Evolutionary conservation across 148 eudicot species (phyloP).

Genomic region (Amaranthus palmeri): DNA sequence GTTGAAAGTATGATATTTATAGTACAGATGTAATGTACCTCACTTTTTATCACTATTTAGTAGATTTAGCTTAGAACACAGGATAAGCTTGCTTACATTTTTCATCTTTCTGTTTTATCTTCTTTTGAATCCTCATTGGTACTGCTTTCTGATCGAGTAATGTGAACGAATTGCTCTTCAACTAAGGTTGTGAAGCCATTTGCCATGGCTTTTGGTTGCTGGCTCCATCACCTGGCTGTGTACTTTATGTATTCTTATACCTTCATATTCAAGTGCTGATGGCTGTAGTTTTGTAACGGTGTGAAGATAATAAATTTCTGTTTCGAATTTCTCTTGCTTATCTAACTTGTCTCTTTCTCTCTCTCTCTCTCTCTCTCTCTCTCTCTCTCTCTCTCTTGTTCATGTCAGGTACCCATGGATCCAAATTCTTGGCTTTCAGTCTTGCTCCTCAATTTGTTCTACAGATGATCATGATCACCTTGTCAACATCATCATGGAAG

Average conservation of each 20-base stretch:
- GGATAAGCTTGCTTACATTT: background rate
- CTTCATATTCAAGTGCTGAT: background rate
- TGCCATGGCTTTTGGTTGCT: too few species aligned
- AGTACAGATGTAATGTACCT: too few species aligned
- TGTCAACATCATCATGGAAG: conserved; percentile 38
- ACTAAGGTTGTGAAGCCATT: conserved; percentile 6
- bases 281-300: background rate
- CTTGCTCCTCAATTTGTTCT: conserved; percentile 34
- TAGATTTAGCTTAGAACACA: too few species aligned
- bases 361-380: background rate
- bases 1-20: too few species aligned
- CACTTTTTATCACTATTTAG: too few species aligned
- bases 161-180: background rate
- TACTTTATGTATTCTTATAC: background rate
- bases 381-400: background rate
- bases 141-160: background rate
- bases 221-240: background rate
- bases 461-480: conserved; percentile 31
- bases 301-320: background rate
- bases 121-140: background rate
- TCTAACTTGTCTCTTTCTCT: background rate
- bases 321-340: background rate
- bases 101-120: background rate
- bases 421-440: conserved; percentile 60
- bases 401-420: conserved; percentile 63